Evolutionary conservation across 2,329 filamentous ascomycete species (phyloP).

Genomic region (Lachnellula willkommii): DNA sequence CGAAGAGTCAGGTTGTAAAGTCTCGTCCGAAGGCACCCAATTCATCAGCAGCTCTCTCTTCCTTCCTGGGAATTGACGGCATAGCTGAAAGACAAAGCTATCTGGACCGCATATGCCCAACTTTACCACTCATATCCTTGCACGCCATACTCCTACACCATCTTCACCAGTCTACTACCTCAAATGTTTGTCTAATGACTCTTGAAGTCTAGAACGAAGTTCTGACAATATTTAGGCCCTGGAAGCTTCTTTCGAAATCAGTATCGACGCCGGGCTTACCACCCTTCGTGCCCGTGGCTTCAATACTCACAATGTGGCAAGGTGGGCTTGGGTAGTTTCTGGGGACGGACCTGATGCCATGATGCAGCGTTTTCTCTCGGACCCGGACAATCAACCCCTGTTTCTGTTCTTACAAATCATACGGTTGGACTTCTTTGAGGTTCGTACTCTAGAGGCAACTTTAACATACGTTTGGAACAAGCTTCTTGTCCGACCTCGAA

Average conservation of each 20-base stretch:
- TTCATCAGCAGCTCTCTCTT: neutral
- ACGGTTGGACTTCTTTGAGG: conserved; percentile 15
- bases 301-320: conserved; percentile 19
- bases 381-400: conserved; percentile 10
- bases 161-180: neutral
- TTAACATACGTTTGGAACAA: conserved; percentile 14
- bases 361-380: conserved; percentile 21
- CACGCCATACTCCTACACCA: neutral
- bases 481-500: neutral
- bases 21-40: no score
- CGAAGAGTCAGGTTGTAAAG: no score
- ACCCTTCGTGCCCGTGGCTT: conserved; percentile 13
- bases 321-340: conserved; percentile 28
- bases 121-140: neutral
- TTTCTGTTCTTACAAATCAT: conserved; percentile 28
- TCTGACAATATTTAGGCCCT: no score
- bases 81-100: neutral
- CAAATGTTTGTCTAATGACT: neutral
- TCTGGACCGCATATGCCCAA: neutral
- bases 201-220: no score
- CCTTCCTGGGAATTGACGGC: neutral
- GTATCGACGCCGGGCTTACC: neutral
- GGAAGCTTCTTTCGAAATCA: neutral
- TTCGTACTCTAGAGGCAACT: conserved; percentile 14
- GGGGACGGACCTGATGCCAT: conserved; percentile 17